A percentile compares a stretch with the other conserved stretches of the same genome.
Evolutionary conservation across 257 asterid species (phyloP).

Genomic region (Nicotiana undulata): DNA sequence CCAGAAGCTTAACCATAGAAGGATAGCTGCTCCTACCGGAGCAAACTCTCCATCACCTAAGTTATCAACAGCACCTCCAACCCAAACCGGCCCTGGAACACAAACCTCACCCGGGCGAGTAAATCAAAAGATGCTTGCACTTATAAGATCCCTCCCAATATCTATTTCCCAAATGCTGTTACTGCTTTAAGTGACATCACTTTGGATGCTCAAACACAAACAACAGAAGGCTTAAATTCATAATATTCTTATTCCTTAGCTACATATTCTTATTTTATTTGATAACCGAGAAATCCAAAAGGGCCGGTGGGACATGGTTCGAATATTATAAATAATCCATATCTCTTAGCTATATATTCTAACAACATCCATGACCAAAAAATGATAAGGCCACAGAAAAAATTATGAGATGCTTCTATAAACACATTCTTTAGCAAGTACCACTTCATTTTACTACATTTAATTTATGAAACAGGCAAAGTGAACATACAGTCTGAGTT

Average conservation of each 20-base stretch:
- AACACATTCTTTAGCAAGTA: not conserved
- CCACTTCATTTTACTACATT: not conserved
- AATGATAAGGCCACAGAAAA: not conserved
- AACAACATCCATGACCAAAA: not conserved
- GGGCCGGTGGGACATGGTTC: not conserved
- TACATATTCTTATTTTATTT: not conserved
- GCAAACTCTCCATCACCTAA: not conserved
- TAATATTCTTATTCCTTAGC: not conserved
- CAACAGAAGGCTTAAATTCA: not conserved
- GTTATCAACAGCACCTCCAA: not conserved
- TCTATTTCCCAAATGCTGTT: not conserved
- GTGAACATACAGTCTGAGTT: not conserved
- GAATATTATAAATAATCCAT: too few species aligned
- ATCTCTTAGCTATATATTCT: not conserved
- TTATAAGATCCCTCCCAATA: not conserved
- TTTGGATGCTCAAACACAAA: not conserved
- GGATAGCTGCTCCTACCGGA: not conserved
- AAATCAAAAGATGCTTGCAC: not conserved
- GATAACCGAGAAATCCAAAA: not conserved
- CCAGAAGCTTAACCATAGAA: not conserved
- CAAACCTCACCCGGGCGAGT: not conserved
- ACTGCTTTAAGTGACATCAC: not conserved
- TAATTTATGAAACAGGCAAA: not conserved
- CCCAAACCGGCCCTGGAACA: not conserved
- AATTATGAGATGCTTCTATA: not conserved